phyloP scores from a whole-genome alignment of 2,329 filamentous ascomycete genomes.

The Curvularia spicifera region DNA sequence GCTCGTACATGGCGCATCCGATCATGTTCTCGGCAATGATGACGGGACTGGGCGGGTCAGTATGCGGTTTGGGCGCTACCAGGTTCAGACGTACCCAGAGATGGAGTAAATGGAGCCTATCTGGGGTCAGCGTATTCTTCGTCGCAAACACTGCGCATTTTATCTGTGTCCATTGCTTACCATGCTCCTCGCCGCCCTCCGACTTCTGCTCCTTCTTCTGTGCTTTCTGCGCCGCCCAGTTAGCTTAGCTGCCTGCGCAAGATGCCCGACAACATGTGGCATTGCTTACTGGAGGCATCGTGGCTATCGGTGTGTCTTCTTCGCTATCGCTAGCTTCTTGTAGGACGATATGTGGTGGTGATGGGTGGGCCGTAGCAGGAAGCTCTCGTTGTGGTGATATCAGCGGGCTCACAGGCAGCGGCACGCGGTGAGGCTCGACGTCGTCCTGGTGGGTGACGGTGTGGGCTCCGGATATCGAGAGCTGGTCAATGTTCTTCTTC shows the following conservation, averaged over 20 bases:
- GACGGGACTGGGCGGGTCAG: slow-evolving; percentile 69
- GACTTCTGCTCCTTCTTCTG: slow-evolving; percentile 51
- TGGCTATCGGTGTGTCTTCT: slow-evolving; percentile 25
- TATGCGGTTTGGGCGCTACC: slow-evolving; percentile 23
- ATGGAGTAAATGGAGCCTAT: slow-evolving; percentile 72
- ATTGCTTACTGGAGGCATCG: slow-evolving; percentile 50
- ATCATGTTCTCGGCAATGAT: slow-evolving; percentile 98
- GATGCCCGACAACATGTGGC: background rate
- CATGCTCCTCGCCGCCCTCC: slow-evolving; percentile 62
- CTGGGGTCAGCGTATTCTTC: slow-evolving; percentile 20
- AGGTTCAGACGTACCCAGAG: slow-evolving; percentile 60
- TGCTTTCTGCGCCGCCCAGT: slow-evolving; percentile 38
- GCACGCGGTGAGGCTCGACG: slow-evolving; percentile 40
- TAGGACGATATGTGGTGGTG: slow-evolving; percentile 34
- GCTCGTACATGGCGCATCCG: slow-evolving; percentile 99
- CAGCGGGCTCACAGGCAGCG: slow-evolving; percentile 46
- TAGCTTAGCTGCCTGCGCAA: slow-evolving; percentile 40
- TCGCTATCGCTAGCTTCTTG: slow-evolving; percentile 27
- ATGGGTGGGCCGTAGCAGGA: slow-evolving; percentile 21
- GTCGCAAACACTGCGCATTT: background rate
- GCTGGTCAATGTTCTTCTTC: slow-evolving; percentile 56
- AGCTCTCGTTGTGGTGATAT: slow-evolving; percentile 40
- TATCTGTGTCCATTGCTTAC: slow-evolving; percentile 39
- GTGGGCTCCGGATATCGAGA: slow-evolving; percentile 47
- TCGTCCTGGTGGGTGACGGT: slow-evolving; percentile 33